These are phyloP conservation scores for Gamarada debralockiae DNA, from an alignment of 495 filamentous ascomycete genomes.

Conservation along the genomic window DNA sequence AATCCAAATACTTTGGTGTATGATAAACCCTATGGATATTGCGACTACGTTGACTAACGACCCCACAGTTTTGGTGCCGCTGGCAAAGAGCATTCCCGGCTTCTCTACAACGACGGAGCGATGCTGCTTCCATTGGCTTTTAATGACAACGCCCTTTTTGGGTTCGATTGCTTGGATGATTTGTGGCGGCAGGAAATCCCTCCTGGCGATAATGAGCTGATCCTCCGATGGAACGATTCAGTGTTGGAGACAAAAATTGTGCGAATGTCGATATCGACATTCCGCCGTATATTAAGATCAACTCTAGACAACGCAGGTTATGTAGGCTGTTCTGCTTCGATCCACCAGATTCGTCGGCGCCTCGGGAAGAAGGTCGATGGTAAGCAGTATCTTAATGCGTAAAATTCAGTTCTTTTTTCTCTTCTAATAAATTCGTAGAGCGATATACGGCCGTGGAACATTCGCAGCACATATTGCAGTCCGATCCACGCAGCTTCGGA, in stretches of 20 bases:
- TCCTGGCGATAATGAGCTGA: background rate
- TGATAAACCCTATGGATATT: background rate
- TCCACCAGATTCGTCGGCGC: background rate
- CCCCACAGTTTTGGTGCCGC: background rate
- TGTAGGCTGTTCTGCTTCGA: background rate
- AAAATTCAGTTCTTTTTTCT: background rate
- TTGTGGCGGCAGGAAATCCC: background rate
- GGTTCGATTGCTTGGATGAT: background rate
- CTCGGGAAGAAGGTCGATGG: background rate
- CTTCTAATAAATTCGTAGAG: background rate
- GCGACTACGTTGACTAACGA: background rate
- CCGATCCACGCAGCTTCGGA: background rate
- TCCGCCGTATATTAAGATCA: background rate
- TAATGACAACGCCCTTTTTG: background rate
- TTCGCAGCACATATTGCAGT: background rate
- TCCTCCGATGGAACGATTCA: background rate
- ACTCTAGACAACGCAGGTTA: background rate
- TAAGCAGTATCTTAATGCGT: background rate
- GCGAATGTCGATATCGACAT: background rate
- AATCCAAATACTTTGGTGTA: background rate
- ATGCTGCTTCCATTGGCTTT: background rate
- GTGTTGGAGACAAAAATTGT: background rate
- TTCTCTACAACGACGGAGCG: background rate
- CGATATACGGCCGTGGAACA: background rate
- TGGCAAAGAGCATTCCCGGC: background rate